Conservation (phyloP, 2,329 filamentous ascomycete species). For the Aspergillus calidoustus region DNA sequence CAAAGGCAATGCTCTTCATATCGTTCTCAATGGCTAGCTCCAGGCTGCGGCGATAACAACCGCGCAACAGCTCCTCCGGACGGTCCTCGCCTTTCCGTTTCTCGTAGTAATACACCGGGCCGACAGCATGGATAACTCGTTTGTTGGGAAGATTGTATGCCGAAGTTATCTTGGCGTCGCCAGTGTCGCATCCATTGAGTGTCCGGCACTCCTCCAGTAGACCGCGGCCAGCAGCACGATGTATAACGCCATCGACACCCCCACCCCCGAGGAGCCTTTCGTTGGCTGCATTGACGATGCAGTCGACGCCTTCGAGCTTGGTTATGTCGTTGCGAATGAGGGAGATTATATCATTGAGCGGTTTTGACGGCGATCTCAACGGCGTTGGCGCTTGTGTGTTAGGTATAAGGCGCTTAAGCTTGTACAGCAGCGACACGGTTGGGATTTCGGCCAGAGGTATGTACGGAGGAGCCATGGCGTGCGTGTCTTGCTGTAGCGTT, state of each 20-base stretch:
- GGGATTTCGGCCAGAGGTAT: constrained; percentile 43
- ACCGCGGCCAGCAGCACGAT: constrained; percentile 73
- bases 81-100: constrained; percentile 40
- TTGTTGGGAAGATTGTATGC: constrained; percentile 76
- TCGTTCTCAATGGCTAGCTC: constrained; percentile 70
- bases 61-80: constrained; percentile 53
- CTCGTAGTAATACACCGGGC: constrained; percentile 69
- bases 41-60: constrained; percentile 74
- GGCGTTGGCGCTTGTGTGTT: constrained; percentile 18
- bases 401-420: constrained; percentile 54
- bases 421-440: constrained; percentile 66
- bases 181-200: constrained; percentile 75
- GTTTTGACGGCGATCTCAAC: constrained; percentile 50
- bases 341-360: constrained; percentile 61
- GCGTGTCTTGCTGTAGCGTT: neutral
- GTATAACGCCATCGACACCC: constrained; percentile 90
- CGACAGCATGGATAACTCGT: constrained; percentile 88
- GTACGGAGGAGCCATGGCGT: constrained; percentile 26
- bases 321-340: constrained; percentile 82
- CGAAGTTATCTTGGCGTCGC: constrained; percentile 79
- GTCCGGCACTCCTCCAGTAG: constrained; percentile 73
- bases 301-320: constrained; percentile 68
- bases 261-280: constrained; percentile 77
- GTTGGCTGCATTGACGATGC: constrained; percentile 95
- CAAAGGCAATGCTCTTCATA: constrained; percentile 77